Evolutionary conservation across 108 stramenopile species (phyloP), one percentile per base, ranked within the genome.

Genomic region (Discostella pseudostelligera): DNA sequence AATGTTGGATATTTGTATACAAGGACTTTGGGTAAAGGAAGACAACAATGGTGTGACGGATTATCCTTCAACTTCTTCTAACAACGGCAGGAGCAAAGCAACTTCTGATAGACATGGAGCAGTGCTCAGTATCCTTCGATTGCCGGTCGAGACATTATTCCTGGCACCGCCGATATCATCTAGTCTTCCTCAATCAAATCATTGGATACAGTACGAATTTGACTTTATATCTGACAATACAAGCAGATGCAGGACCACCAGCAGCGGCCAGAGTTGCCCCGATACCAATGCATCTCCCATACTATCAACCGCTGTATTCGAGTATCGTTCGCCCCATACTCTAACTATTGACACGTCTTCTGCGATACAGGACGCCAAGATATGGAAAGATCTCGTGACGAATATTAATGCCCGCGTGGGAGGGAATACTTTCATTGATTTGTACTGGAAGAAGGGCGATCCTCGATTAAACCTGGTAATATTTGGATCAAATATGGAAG

Each of bases 401-500:
- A 54, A 21, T 8, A 39, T 78, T n/a, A 78, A 78, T 65, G 53
- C 28, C 19, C 20, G 59, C 14, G 53, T 70, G 29, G 69, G 69
- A 13, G 35, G 48, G 26, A 66, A 62, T 39, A 65, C 76, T 3
- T 64, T 48, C 64, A 56, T 78, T 61, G 76, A 78, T 61, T 43
- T 78, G 8, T 65, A 54, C 55, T 78, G 59, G 16, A 62, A 39
- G 48, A 65, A 46, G 36, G 69, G 59, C 32, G 69, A 78, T 25
- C 69, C 76, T 47, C 20, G 51, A 7, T 49, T 78, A 35, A 70
- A 61, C 43, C 35, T 78, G 47, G 63, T 78, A 10, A 56, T 78
- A 24, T 78, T 78, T 56, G 69, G 69, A 42, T 70, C 76, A 13
- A 78, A 70, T 66, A 48, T 32, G 28, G 69, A 69, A 10, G 76